Evolutionary conservation across 2,329 filamentous ascomycete genomes (phyloP).

Genomic region (Clonostachys byssicola): DNA sequence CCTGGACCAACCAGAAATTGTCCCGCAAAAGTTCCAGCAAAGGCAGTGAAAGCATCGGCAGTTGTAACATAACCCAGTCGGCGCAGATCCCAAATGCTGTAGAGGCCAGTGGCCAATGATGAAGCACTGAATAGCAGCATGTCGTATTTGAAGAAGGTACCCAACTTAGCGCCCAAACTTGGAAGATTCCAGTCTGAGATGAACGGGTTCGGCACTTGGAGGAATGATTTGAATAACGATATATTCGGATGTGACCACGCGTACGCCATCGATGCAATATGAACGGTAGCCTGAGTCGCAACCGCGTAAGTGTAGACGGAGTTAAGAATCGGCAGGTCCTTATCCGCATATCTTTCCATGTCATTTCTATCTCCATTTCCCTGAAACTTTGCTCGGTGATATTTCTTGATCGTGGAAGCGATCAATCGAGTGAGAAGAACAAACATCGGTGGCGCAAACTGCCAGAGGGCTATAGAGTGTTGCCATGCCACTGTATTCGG

Average conservation of each 20-base stretch:
- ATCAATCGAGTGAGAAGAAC: neutral
- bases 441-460: neutral
- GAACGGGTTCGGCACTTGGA: neutral
- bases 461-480: neutral
- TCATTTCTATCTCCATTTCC: neutral
- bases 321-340: neutral
- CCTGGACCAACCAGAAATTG: neutral
- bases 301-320: neutral
- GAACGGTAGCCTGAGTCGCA: neutral
- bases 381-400: neutral
- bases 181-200: neutral
- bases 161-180: neutral
- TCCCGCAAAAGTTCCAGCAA: neutral
- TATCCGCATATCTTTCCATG: neutral
- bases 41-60: neutral
- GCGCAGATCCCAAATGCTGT: neutral
- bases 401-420: neutral
- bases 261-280: neutral
- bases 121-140: neutral
- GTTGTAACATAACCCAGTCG: neutral
- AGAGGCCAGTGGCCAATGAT: neutral
- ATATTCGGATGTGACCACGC: neutral
- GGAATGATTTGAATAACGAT: neutral
- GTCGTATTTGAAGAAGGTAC: conserved; percentile 1
- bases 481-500: neutral